Conservation (phyloP, 441 rosid species). For the Pelargonium myrrhifolium region DNA sequence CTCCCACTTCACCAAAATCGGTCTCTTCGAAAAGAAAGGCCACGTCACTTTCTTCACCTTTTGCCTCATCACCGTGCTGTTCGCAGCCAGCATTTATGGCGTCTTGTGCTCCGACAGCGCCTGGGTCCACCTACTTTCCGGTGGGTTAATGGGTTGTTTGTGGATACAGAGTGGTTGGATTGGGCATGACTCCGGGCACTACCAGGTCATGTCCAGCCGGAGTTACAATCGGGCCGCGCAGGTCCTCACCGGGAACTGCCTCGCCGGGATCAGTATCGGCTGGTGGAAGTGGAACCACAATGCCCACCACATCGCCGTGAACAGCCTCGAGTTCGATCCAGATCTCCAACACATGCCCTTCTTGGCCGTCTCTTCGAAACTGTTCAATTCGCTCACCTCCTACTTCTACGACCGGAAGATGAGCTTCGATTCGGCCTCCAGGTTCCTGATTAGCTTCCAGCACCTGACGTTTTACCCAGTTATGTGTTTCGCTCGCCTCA, state of each 20-base stretch:
- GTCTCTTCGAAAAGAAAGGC: conserved; percentile 53
- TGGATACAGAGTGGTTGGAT: conserved; percentile 74
- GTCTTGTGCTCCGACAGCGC: conserved; percentile 30
- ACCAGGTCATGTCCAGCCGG: conserved; percentile 29
- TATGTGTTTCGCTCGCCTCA: conserved; percentile 63
- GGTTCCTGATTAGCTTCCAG: conserved; percentile 60
- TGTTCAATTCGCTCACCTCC: conserved; percentile 43
- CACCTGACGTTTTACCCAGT: conserved; percentile 61
- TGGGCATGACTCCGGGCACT: conserved; percentile 73
- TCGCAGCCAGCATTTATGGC: conserved; percentile 36
- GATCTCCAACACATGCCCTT: conserved; percentile 72
- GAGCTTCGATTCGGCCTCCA: conserved; percentile 40
- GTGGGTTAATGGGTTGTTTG: conserved; percentile 37
- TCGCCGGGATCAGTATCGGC: conserved; percentile 58
- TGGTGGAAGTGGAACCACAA: conserved; percentile 76
- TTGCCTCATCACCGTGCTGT: conserved; percentile 27
- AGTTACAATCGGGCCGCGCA: conserved; percentile 33
- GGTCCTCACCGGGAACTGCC: conserved; percentile 53
- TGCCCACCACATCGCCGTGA: conserved; percentile 60
- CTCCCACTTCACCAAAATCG: conserved; percentile 41
- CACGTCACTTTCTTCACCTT: conserved; percentile 28
- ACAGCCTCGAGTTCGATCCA: conserved; percentile 62
- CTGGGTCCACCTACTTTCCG: conserved; percentile 35
- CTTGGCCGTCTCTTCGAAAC: conserved; percentile 51
- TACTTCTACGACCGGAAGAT: conserved; percentile 48